Base-by-base conservation (phyloP, 768 basidiomycete genomes). In the Pisolithus sp. region DNA sequence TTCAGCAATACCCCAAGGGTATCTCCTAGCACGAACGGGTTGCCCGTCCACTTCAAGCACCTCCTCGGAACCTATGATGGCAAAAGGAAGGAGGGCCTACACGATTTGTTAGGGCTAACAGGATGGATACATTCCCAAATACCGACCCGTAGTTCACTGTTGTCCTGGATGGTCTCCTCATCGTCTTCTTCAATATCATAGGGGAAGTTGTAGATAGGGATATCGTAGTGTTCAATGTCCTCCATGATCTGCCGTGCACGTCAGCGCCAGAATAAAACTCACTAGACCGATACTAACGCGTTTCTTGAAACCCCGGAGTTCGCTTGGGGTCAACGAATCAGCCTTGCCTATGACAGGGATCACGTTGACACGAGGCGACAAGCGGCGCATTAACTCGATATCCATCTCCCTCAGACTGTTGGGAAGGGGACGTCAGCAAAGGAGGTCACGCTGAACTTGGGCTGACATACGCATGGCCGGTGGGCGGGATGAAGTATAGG, bases 121-220 rank as follows among this genome's bases (percentile, higher is more conserved):
- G 38, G 37, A 50, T 28, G 36, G 38, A n/a, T 48, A 44, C 10
- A 31, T 18, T 48, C 48, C 48, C 47, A n/a, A 9, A 36, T 31
- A 68, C 81, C 55, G 64, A 90, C 91, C 49, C 95, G 79, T 49
- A 99, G 83, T 69, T 97, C 94, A 62, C 88, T 88, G 73, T 98
- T 99, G 68, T 99, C 96, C 62, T 87, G 85, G 53, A 99, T 91
- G 4, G 96, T 99, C 63, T 98, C 96, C 64, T 97, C 94, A 64
- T 99, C 96, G 64, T 99, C 96, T 69, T 99, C 96, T 69, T 99
- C 96, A 7, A 95, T 86, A 59, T 98, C 96, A 67, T 97, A 99
- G 0, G 96, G 96, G 79, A 99, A 99, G 75, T 98, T 98, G 78
- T 98, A 98, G 38, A 98, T 87, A 5, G 96, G 96, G 60, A 99